phyloP scores from a whole-genome alignment of 176 grass and related monocot species.

The Chloris gayana region DNA sequence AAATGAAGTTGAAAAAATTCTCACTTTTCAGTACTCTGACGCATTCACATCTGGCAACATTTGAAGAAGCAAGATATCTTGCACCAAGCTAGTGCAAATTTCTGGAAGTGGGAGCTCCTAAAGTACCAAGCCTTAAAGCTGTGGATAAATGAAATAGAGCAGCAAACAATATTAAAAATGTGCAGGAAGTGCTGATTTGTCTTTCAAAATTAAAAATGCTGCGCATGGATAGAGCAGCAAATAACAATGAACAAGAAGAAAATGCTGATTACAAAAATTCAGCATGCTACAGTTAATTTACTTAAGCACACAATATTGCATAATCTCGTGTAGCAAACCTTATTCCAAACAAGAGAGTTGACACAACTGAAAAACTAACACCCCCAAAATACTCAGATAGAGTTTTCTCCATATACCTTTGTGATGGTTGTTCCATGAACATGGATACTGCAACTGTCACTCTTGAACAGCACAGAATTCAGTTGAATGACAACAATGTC shows the following conservation, averaged over 20 bases:
- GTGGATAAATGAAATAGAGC: not conserved
- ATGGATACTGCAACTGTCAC: not conserved
- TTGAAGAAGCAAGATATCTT: constrained; percentile 43
- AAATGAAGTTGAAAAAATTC: constrained; percentile 46
- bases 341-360: not conserved
- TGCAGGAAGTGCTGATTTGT: not conserved
- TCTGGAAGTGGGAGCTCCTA: constrained; percentile 40
- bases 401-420: not conserved
- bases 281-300: not conserved
- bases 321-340: not conserved
- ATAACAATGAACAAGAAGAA: not conserved
- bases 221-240: not conserved
- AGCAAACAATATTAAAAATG: not conserved
- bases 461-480: not conserved
- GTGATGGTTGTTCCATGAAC: not conserved
- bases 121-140: not conserved
- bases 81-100: constrained; percentile 32
- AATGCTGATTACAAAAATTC: not conserved
- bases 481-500: not conserved
- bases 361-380: not conserved
- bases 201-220: not conserved
- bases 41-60: constrained; percentile 40
- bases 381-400: not conserved
- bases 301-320: not conserved
- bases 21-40: constrained; percentile 5